Evolutionary conservation across 208 protist species (phyloP).

Genomic region (Wallacemonas sp.): DNA sequence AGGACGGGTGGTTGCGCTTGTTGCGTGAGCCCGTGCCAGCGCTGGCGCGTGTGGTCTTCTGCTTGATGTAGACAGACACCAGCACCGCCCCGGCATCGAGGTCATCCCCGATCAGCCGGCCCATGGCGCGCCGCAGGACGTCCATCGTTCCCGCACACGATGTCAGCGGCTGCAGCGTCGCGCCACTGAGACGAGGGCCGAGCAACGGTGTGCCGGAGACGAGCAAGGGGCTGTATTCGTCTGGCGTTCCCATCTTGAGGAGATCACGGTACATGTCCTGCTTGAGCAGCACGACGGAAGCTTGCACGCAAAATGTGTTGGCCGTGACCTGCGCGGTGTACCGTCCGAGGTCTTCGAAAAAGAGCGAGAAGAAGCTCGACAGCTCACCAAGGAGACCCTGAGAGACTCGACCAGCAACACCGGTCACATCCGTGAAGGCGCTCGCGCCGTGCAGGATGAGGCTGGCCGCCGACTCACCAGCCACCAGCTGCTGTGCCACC

Average conservation of each 20-base stretch:
- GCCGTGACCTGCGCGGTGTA: background rate
- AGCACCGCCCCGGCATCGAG: constrained; percentile 26
- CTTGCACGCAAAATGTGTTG: constrained; percentile 19
- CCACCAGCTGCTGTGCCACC: background rate
- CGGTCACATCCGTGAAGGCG: background rate
- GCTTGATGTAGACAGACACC: constrained; percentile 26
- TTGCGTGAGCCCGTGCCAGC: background rate
- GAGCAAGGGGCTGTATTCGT: constrained; percentile 12
- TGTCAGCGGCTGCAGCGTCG: constrained; percentile 18
- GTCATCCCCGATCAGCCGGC: constrained; percentile 22
- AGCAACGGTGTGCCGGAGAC: constrained; percentile 38
- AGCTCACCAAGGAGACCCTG: constrained; percentile 6
- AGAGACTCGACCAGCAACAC: too few relatives aligned
- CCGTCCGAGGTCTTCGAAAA: constrained; percentile 13
- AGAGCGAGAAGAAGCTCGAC: constrained; percentile 22
- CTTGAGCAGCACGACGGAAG: constrained; percentile 43
- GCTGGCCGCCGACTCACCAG: constrained; percentile 2
- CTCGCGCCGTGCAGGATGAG: background rate
- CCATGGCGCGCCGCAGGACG: constrained; percentile 12
- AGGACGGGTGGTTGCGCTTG: background rate
- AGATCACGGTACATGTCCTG: constrained; percentile 46
- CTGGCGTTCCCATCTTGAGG: constrained; percentile 11
- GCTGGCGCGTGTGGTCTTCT: background rate
- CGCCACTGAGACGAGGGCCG: constrained; percentile 20
- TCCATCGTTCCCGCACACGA: constrained; percentile 15